Evolutionary conservation across 2,329 filamentous ascomycete genomes (phyloP).

Genomic region (Scorias spongiosa): DNA sequence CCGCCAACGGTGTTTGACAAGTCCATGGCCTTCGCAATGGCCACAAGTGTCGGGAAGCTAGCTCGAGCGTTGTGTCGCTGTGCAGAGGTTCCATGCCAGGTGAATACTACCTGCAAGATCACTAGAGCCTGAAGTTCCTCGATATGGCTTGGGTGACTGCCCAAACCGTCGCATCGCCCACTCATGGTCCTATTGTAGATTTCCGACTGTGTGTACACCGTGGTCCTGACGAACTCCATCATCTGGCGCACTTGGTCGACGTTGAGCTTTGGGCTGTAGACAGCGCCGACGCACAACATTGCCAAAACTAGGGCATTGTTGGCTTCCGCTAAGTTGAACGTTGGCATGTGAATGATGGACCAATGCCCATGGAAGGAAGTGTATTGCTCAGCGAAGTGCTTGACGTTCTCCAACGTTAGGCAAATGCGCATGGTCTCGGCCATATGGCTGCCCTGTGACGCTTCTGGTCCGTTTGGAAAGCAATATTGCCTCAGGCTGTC

Average conservation of each 20-base stretch:
- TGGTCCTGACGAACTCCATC: slow-evolving; percentile 47
- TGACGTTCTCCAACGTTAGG: slow-evolving; percentile 52
- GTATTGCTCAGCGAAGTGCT: slow-evolving; percentile 56
- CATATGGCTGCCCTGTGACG: slow-evolving; percentile 38
- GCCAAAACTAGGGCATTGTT: slow-evolving; percentile 52
- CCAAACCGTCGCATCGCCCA: slow-evolving; percentile 24
- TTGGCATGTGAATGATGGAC: slow-evolving; percentile 55
- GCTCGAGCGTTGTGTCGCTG: slow-evolving; percentile 50
- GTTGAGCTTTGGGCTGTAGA: slow-evolving; percentile 51
- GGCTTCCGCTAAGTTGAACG: slow-evolving; percentile 51
- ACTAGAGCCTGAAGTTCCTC: slow-evolving; percentile 55
- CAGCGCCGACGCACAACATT: slow-evolving; percentile 60
- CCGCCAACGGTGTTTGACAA: slow-evolving; percentile 39
- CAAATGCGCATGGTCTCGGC: slow-evolving; percentile 30
- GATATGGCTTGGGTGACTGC: slow-evolving; percentile 27
- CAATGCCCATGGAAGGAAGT: slow-evolving; percentile 61
- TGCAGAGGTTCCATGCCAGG: slow-evolving; percentile 54
- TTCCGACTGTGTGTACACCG: slow-evolving; percentile 41
- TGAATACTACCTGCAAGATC: slow-evolving; percentile 45
- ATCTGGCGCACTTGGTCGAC: slow-evolving; percentile 49
- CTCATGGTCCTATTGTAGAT: slow-evolving; percentile 32
- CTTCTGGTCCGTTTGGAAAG: slow-evolving; percentile 40
- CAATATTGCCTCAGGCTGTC: slow-evolving; percentile 33
- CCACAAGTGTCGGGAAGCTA: slow-evolving; percentile 42
- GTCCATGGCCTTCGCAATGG: slow-evolving; percentile 41